Conservation (phyloP, 768 basidiomycete species). For the Leccinum boreale region DNA sequence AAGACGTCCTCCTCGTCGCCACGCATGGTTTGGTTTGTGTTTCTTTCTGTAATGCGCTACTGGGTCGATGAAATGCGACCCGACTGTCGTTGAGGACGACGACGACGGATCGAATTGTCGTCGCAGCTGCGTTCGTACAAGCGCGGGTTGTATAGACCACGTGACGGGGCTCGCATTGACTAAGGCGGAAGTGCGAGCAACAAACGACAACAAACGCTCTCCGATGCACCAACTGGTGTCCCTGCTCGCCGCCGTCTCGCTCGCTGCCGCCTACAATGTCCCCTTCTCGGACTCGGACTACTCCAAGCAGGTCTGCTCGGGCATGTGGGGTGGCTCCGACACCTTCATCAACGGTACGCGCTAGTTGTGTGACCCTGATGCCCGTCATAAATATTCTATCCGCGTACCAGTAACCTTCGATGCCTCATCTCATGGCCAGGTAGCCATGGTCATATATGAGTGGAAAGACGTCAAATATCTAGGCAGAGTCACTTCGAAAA, state of each 20-base stretch:
- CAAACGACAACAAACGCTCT: conserved; percentile 28
- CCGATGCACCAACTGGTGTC: conserved; percentile 23
- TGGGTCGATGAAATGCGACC: not conserved
- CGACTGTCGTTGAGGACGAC: not conserved
- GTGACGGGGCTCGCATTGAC: conserved; percentile 17
- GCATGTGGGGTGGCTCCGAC: conserved; percentile 82
- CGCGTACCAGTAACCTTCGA: conserved; percentile 69
- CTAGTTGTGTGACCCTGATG: conserved; percentile 2
- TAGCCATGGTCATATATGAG: conserved; percentile 95
- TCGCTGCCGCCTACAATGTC: conserved; percentile 53
- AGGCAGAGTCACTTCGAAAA: conserved; percentile 60
- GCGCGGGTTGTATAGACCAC: conserved; percentile 16
- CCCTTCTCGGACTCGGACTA: conserved; percentile 74
- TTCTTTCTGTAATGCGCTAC: not conserved
- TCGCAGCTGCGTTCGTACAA: not conserved
- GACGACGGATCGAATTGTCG: not conserved
- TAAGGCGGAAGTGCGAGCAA: conserved; percentile 13
- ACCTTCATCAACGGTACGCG: conserved; percentile 80
- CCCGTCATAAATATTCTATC: conserved; percentile 16
- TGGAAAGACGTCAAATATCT: conserved; percentile 87
- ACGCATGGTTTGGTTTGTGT: conserved; percentile 49
- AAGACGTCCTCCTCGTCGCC: conserved; percentile 89
- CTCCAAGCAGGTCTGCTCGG: conserved; percentile 88
- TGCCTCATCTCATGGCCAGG: conserved; percentile 69
- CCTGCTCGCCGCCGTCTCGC: conserved; percentile 28